phyloP scores from a whole-genome alignment of 2,329 filamentous ascomycete genomes.

The Aspergillus fumigatiaffinis region DNA sequence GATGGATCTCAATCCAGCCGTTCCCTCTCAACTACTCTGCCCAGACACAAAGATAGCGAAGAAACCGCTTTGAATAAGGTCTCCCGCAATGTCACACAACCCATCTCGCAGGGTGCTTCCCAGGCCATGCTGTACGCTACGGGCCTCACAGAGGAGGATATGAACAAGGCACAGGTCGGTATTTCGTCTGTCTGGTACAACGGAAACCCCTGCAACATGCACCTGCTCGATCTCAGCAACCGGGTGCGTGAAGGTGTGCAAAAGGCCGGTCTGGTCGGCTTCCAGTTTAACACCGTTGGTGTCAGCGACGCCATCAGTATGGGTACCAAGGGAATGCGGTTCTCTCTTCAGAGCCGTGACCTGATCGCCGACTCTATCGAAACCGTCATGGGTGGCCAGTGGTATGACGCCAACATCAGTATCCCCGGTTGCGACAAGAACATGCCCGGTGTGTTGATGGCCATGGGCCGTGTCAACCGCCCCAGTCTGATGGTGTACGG shows the following conservation, averaged over 20 bases:
- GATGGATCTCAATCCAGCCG: conserved; percentile 20
- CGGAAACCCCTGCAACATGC: conserved; percentile 99
- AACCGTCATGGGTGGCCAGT: conserved; percentile 98
- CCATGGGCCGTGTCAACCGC: conserved; percentile 91
- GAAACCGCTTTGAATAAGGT: conserved; percentile 69
- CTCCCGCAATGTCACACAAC: conserved; percentile 83
- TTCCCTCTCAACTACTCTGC: conserved; percentile 42
- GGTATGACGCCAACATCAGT: conserved; percentile 97
- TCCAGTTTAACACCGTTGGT: conserved; percentile 98
- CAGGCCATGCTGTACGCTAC: conserved; percentile 99
- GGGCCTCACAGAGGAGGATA: conserved; percentile 77
- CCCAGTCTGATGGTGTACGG: conserved; percentile 98
- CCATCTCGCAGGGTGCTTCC: conserved; percentile 95
- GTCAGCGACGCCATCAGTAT: conserved; percentile 98
- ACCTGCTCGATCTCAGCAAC: conserved; percentile 83
- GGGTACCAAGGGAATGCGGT: conserved; percentile 96
- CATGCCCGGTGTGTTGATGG: conserved; percentile 90
- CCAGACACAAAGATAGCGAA: conserved; percentile 44
- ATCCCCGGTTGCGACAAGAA: conserved; percentile 99
- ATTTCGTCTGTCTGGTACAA: conserved; percentile 98
- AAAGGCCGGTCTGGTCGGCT: conserved; percentile 77
- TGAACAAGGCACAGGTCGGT: conserved; percentile 95
- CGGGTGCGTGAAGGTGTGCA: conserved; percentile 69
- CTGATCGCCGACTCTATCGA: conserved; percentile 98
- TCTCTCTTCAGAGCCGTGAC: conserved; percentile 89